phyloP scores from a whole-genome alignment of 192 early-diverging fungal genomes.

The Phlyctochytrium bullatum region DNA sequence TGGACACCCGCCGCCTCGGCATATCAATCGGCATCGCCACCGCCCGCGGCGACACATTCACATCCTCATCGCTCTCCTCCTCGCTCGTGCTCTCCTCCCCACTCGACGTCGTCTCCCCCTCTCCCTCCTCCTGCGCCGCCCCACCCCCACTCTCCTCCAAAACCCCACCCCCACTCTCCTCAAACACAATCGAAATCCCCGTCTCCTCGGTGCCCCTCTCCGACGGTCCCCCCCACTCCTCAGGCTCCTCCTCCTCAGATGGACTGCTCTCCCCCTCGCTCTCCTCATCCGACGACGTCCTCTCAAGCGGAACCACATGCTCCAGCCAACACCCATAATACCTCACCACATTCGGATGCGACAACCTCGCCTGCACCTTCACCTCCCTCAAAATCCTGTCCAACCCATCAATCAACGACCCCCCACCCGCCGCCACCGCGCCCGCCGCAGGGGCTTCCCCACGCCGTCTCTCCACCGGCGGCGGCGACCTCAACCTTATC shows the following conservation, averaged over 20 bases:
- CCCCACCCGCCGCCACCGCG: conserved; percentile 4
- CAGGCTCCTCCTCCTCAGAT: conserved; percentile 11
- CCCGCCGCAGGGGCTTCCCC: conserved; percentile 30
- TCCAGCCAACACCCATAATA: conserved; percentile 95
- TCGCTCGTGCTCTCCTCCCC: conserved; percentile 28
- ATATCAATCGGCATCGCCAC: too few relatives aligned
- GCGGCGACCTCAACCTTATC: conserved; percentile 62
- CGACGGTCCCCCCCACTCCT: conserved; percentile 23
- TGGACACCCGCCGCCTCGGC: too few relatives aligned
- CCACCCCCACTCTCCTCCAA: not conserved
- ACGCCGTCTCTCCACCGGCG: conserved; percentile 41
- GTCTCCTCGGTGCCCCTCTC: not conserved
- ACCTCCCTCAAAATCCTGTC: conserved; percentile 86
- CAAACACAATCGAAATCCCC: not conserved
- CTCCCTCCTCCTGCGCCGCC: conserved; percentile 9
- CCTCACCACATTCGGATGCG: conserved; percentile 89
- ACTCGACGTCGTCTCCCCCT: conserved; percentile 23
- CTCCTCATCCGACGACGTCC: conserved; percentile 15
- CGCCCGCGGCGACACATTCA: conserved; percentile 2
- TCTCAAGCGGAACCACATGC: conserved; percentile 38
- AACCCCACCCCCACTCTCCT: not conserved
- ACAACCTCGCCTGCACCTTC: conserved; percentile 78
- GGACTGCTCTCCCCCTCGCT: conserved; percentile 17
- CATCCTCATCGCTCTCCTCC: conserved; percentile 29
- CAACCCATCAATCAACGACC: not conserved